Evolutionary conservation across 164 flowering plant species (phyloP).

Genomic region (Tetrastigma voinierianum): DNA sequence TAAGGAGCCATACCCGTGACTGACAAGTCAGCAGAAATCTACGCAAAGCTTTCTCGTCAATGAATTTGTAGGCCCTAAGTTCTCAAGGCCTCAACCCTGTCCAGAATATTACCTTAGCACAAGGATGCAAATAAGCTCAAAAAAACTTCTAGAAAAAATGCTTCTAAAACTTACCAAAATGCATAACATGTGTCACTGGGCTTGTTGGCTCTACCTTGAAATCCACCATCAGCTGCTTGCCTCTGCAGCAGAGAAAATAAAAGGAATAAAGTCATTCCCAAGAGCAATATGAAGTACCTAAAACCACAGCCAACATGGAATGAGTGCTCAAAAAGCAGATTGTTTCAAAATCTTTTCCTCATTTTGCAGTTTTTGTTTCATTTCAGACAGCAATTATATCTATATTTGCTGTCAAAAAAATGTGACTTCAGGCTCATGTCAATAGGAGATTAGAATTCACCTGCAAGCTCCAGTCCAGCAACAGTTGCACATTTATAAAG

Average conservation of each 20-base stretch:
- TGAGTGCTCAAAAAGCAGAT: not conserved
- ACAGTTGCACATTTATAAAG: conserved; percentile 49
- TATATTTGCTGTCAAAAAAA: not conserved
- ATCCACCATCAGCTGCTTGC: conserved; percentile 87
- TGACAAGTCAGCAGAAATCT: conserved; percentile 73
- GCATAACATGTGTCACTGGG: conserved; percentile 91
- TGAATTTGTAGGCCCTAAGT: conserved; percentile 63
- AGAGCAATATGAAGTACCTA: not conserved
- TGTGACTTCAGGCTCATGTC: not conserved
- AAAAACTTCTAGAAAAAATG: not conserved
- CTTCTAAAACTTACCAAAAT: conserved; percentile 65
- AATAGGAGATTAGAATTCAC: conserved; percentile 25
- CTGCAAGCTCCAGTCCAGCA: conserved; percentile 88
- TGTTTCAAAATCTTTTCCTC: not conserved
- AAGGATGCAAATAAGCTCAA: not conserved
- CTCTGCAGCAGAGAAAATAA: conserved; percentile 43
- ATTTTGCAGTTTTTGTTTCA: not conserved
- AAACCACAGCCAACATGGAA: not conserved
- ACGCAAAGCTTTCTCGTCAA: conserved; percentile 54
- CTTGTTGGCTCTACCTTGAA: conserved; percentile 93
- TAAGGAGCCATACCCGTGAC: conserved; percentile 47
- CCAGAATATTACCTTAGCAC: conserved; percentile 8
- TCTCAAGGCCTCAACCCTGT: conserved; percentile 75
- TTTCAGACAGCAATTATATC: conserved; percentile 3
- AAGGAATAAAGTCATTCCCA: not conserved